Base-by-base conservation (phyloP, 495 filamentous ascomycete species). In the Lasiosphaeriaceae sp. region DNA sequence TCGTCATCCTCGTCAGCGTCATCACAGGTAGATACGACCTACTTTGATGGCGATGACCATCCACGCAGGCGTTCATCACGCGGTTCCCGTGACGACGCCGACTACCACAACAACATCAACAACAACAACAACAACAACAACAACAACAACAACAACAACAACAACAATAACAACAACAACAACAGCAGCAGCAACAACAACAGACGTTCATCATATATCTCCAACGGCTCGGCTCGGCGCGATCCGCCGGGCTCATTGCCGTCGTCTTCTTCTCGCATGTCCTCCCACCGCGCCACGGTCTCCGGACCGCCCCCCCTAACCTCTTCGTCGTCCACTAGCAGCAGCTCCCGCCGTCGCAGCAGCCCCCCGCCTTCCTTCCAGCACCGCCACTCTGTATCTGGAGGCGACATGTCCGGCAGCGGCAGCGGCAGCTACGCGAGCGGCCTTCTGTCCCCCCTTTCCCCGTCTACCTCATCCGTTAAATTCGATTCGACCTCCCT, bases 151-250 rank as follows among this genome's bases (percentile, higher is more conserved):
- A 20, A 11, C 49, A 26, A 34, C 9, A 39, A 55, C 47, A 50
- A 24, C 24, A 49, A 14, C 11, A 45, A 57, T n/a, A 35, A 53
- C 29, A 41, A 56, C 43, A 20, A 11, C 49, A 34, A 55, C 47
- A 50, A 24, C 24, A 49, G 12, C 11, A 45, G 55, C 21, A 35
- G 56, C 29, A 41, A 56, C 43, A 20, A 11, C 49, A 26, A 34
- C 9, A 39, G 45, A 20, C 39, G 55, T 16, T 44, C 55, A 16
- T 56, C 57, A 20, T 46, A 50, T 16, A 58, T 52, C 26, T 31
- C 26, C 52, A 58, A 62, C 22, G 43, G 52, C 29, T 53, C 60
- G 2, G 56, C 49, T 1, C 22, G 48, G 6, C 52, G 60, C 31
- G 52, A 50, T 17, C 51, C 47, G 16, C 53, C 47, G 4, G 44